Evolutionary conservation across 2,329 filamentous ascomycete genomes (phyloP), one percentile per base, ranked within the genome.

Genomic region (Botryosphaeria dothidea): DNA sequence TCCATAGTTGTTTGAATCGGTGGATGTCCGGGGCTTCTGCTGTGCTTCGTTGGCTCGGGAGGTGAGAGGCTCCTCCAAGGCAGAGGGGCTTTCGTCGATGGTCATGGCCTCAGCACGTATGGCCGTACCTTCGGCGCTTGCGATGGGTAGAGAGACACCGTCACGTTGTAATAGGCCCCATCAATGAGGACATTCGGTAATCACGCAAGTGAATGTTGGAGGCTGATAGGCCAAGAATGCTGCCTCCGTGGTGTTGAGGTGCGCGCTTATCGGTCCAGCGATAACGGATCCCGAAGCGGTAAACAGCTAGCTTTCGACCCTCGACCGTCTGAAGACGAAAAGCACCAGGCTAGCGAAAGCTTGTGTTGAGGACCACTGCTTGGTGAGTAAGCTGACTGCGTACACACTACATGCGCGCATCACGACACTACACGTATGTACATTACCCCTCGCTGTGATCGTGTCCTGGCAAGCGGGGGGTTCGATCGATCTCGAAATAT

Each of bases 311-410:
- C 25, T 31, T 23, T 45, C 36, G 25, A 46, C 27, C n/a, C 23
- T 60, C 38, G 38, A 60, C 56, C 56, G 56, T 58, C 54, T 36
- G 21, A 58, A 41, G 25, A n/a, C 36, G 23, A 58, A 29, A 46
- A 46, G 56, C 41, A 23, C 11, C 27, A 21, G n/a, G 19, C 56
- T 60, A 60, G 56, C 27, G 41, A 27, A 23, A 58, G 54, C 54
- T 58, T 58, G 34, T 52, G 34, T 41, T 56, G 36, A 25, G 6
- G 15, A 19, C 45, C 21, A 27, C 15, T 17, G 6, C 7, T 27
- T 17, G 27, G 52, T 23, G 23, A 41, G 15, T 41, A 27, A 41
- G 21, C 11, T 41, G 34, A 41, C 52, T 21, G 25, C 11, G 25
- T 27, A 15, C 23, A 17, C 15, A 23, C 36, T 27, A 15, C 21